A percentile compares a stretch with the other conserved stretches of the same genome.
phyloP scores from a whole-genome alignment of 352 stramenopile genomes.

The Pythium sp. region DNA sequence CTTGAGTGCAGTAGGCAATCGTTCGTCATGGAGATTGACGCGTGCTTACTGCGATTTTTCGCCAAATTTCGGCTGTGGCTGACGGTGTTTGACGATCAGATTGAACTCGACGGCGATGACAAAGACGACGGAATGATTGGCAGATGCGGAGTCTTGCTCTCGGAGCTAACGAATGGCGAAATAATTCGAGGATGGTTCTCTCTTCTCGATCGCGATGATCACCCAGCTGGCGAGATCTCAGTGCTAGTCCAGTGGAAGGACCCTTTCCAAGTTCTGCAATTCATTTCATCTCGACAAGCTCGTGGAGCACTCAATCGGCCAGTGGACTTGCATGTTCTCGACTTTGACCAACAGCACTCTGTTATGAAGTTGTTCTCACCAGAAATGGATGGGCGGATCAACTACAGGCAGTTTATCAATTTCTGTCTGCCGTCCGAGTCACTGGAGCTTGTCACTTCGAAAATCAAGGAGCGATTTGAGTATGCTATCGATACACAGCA shows the following conservation, averaged over 20 bases:
- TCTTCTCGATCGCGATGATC: conserved; percentile 56
- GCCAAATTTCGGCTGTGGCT: conserved; percentile 76
- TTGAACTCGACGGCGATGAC: conserved; percentile 28
- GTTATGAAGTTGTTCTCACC: conserved; percentile 58
- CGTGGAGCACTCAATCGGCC: conserved; percentile 25
- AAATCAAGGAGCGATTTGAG: conserved; percentile 61
- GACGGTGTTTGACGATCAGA: conserved; percentile 85
- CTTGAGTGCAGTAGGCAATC: conserved; percentile 55
- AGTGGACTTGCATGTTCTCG: conserved; percentile 50
- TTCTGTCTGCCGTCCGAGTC: conserved; percentile 53
- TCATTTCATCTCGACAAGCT: conserved; percentile 34
- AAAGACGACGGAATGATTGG: conserved; percentile 69
- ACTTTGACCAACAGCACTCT: conserved; percentile 71
- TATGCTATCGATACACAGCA: conserved; percentile 51
- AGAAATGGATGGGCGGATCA: conserved; percentile 59
- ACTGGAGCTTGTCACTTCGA: conserved; percentile 51
- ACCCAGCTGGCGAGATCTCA: conserved; percentile 61
- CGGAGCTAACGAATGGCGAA: conserved; percentile 68
- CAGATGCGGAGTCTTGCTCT: conserved; percentile 62
- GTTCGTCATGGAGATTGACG: conserved; percentile 70
- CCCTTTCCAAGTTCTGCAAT: conserved; percentile 63
- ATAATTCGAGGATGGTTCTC: conserved; percentile 66
- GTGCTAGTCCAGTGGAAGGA: conserved; percentile 78
- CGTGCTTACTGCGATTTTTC: conserved; percentile 79
- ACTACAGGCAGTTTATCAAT: conserved; percentile 68